Evolutionary conservation across 2,329 filamentous ascomycete genomes (phyloP).

Genomic region (Albifimbria verrucaria): DNA sequence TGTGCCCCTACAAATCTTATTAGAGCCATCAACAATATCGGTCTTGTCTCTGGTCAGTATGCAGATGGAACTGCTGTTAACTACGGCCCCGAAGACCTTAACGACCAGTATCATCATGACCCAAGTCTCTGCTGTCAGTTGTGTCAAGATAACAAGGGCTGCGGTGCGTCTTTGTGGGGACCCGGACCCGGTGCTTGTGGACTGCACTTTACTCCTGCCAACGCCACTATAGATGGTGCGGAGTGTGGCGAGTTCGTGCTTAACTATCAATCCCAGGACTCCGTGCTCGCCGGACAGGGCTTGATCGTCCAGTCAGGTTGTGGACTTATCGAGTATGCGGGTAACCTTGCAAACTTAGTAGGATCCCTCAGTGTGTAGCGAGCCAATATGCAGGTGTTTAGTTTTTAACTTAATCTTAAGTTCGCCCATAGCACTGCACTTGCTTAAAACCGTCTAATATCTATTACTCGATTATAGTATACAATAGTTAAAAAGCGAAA

Average conservation of each 20-base stretch:
- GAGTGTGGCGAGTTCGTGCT: background rate
- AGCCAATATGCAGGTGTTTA: background rate
- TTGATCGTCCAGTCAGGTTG: background rate
- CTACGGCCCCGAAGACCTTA: background rate
- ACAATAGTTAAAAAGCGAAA: background rate
- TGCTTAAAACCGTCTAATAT: background rate
- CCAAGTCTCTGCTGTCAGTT: background rate
- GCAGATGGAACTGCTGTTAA: background rate
- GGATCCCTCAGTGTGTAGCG: too few species aligned
- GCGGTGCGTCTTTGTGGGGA: background rate
- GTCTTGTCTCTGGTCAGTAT: background rate
- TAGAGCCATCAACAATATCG: background rate
- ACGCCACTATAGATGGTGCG: background rate
- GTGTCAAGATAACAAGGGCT: background rate
- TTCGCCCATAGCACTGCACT: background rate
- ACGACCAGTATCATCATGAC: background rate
- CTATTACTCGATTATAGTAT: background rate
- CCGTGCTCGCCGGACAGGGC: background rate
- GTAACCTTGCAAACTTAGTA: too few species aligned
- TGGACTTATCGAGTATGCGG: background rate
- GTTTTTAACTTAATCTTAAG: background rate
- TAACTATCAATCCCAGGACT: background rate
- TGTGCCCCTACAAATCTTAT: background rate
- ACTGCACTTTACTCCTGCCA: background rate
- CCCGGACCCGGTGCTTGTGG: background rate